Base-by-base conservation (phyloP, 106 monocot species). In the Dioscorea dumetorum region DNA sequence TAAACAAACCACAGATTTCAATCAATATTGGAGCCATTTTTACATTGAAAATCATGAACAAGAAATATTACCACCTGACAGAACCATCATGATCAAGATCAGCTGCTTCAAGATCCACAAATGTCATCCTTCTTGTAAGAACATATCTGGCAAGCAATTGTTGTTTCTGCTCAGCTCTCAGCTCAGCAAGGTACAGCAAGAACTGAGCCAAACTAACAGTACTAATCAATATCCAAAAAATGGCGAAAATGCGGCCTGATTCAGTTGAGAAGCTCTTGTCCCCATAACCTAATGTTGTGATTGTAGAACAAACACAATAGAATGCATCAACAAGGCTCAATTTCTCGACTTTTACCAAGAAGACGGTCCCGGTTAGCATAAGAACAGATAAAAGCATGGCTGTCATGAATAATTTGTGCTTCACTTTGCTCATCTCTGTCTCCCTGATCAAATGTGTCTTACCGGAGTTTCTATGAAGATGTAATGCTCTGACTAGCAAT, bases 301-400 rank as follows among this genome's bases (percentile, higher is more conserved):
- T 86, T 48, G 95, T 95, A 8, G 83, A 83, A 68, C 95, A 95
- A 34, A 95, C 91, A 69, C 95, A 95, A 67, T 95, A 91, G 51
- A 95, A 91, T 19, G 95, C 83, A 83, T 95, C 88, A 23, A 91
- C 77, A 57, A 86, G 22, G 64, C 70, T 74, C 51, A 95, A 66
- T 52, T 78, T 76, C 85, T 95, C 95, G 22, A 91, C 82, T 59
- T 56, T 77, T 31, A 69, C 62, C 31, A 95, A 70, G 61, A 95
- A 83, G 12, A 84, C 2, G 2, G 68, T 84, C 13, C 95, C 95
- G 11, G 19, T 0, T 32, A 65, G 14, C 11, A 91, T 74, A 24
- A 86, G 50, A 11, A 91, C 4, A 16, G 76, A 24, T 21, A 95
- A 79, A 53, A 82, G 15, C 1, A 67, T 23, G 0, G 66, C 22